These are phyloP conservation scores for Strobilomyces dryophilus DNA, from an alignment of 768 basidiomycete genomes.

Conservation along the genomic window DNA sequence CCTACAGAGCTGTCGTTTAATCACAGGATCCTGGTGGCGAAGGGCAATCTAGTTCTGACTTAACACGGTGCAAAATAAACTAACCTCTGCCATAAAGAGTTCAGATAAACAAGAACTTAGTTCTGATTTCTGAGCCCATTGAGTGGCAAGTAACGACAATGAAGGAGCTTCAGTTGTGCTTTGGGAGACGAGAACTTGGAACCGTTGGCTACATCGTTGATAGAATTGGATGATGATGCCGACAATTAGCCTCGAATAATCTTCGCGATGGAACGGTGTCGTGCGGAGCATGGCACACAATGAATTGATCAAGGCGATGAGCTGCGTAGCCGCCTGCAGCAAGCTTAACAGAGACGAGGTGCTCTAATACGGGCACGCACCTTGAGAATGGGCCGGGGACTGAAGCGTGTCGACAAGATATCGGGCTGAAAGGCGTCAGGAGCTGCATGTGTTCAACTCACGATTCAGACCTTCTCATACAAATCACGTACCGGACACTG, in stretches of 20 bases:
- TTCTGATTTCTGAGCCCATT: conserved; percentile 86
- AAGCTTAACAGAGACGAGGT: conserved; percentile 1
- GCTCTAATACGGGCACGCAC: conserved; percentile 32
- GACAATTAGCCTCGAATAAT: conserved; percentile 89
- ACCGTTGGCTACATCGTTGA: conserved; percentile 86
- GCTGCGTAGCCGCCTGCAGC: conserved; percentile 71
- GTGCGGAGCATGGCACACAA: conserved; percentile 86
- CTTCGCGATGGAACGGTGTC: conserved; percentile 93
- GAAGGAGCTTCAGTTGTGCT: conserved; percentile 37
- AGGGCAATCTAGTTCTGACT: neutral
- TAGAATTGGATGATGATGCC: conserved; percentile 96
- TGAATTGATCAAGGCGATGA: conserved; percentile 89
- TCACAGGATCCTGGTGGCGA: conserved; percentile 36
- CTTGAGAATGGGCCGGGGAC: conserved; percentile 73
- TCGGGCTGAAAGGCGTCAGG: conserved; percentile 89
- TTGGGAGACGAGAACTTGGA: conserved; percentile 64
- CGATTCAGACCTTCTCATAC: neutral
- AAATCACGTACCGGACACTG: conserved; percentile 59
- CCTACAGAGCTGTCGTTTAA: conserved; percentile 54
- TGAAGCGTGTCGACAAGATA: conserved; percentile 57
- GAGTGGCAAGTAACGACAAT: conserved; percentile 54
- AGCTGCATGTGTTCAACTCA: conserved; percentile 37
- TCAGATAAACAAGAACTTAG: conserved; percentile 71
- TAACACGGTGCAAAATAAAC: conserved; percentile 20
- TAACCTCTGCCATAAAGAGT: conserved; percentile 50